These are phyloP conservation scores for Phaeoacremonium minimum DNA, from an alignment of 2,329 filamentous ascomycete genomes.

Conservation along the genomic window DNA sequence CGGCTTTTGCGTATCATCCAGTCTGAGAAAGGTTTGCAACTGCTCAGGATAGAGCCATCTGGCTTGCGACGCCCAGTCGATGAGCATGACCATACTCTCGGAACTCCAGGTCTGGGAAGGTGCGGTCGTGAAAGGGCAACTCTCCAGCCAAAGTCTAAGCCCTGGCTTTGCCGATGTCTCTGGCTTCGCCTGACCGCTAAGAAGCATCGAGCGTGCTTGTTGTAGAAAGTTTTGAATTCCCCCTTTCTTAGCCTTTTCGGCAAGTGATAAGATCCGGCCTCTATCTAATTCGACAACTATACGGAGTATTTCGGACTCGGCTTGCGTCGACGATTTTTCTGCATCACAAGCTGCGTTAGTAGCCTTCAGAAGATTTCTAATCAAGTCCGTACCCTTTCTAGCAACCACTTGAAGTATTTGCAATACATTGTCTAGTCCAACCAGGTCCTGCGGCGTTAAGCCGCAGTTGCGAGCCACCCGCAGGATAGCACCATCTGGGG, in stretches of 20 bases:
- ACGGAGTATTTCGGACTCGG: slow-evolving; percentile 5
- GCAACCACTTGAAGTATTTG: slow-evolving; percentile 12
- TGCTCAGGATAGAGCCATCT: slow-evolving; percentile 11
- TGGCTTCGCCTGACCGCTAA: slow-evolving; percentile 5
- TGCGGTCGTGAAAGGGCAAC: slow-evolving; percentile 7
- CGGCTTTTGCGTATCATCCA: slow-evolving; percentile 4
- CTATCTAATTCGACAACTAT: slow-evolving; percentile 6
- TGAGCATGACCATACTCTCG: slow-evolving; percentile 2
- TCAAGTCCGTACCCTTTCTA: slow-evolving; percentile 4
- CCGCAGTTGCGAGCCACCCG: slow-evolving; percentile 23
- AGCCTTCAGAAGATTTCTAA: slow-evolving; percentile 1
- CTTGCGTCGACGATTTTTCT: slow-evolving; percentile 4
- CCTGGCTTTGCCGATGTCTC: slow-evolving; percentile 4
- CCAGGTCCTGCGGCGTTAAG: slow-evolving; percentile 11
- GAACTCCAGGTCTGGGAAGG: slow-evolving; percentile 4
- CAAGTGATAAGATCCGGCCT: slow-evolving; percentile 5
- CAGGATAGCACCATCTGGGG: slow-evolving; percentile 15
- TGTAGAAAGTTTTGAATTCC: slow-evolving; percentile 5
- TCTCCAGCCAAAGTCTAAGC: slow-evolving; percentile 6
- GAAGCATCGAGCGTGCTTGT: slow-evolving; percentile 5
- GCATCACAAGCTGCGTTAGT: slow-evolving; percentile 1
- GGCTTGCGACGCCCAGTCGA: slow-evolving; percentile 13
- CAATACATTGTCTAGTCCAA: slow-evolving; percentile 13
- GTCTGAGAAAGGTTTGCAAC: slow-evolving; percentile 9
- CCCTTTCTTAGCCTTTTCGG: slow-evolving; percentile 4